Evolutionary conservation across 441 rosid genomes (phyloP).

Genomic region (Manihot esculenta): DNA sequence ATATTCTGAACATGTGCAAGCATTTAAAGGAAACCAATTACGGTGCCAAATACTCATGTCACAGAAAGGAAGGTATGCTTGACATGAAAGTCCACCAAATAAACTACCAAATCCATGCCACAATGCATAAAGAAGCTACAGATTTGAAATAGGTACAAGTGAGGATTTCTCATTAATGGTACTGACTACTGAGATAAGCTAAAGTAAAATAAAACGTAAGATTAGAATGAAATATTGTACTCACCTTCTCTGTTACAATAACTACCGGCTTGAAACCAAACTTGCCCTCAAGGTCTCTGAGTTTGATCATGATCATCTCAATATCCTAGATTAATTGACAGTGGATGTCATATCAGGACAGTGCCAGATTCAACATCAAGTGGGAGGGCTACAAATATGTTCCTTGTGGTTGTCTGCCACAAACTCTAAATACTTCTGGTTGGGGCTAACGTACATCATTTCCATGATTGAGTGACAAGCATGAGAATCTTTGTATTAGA

Average conservation of each 20-base stretch:
- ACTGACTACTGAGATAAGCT: background rate
- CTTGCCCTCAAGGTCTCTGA: slow-evolving; percentile 46
- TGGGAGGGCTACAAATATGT: background rate
- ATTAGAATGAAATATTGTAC: slow-evolving; percentile 2
- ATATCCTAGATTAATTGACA: slow-evolving; percentile 50
- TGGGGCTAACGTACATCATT: background rate
- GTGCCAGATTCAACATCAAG: slow-evolving; percentile 1
- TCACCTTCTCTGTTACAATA: slow-evolving; percentile 75
- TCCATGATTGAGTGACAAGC: background rate
- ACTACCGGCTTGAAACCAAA: slow-evolving; percentile 51
- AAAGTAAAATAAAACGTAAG: background rate
- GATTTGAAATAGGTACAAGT: background rate
- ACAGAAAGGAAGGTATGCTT: background rate
- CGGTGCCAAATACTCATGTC: background rate
- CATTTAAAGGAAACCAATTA: background rate
- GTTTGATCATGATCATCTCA: slow-evolving; percentile 44
- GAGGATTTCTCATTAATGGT: background rate
- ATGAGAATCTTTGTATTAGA: background rate
- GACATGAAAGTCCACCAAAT: background rate
- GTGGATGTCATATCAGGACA: slow-evolving; percentile 1
- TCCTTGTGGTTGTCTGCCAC: background rate
- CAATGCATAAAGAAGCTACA: background rate
- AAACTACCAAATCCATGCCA: background rate
- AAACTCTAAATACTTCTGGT: background rate
- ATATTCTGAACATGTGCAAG: background rate